These are phyloP conservation scores for Ceraceosorus bombacis DNA, from an alignment of 1,284 basidiomycete genomes.

Conservation along the genomic window DNA sequence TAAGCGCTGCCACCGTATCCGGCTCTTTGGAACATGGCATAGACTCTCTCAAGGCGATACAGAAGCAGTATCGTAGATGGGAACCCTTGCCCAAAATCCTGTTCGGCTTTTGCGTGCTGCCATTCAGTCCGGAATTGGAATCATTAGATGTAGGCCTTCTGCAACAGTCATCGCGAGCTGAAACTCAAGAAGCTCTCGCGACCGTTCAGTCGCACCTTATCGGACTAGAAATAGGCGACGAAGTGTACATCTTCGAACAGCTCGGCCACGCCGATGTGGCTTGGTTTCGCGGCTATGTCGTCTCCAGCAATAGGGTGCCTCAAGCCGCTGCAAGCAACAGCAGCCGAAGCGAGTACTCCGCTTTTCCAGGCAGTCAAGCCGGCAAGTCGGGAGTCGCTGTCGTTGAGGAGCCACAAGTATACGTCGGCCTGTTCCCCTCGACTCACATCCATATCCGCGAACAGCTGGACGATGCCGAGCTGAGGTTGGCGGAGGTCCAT, in stretches of 20 bases:
- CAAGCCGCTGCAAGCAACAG: slow-evolving; percentile 48
- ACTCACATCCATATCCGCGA: slow-evolving; percentile 83
- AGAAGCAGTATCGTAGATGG: slow-evolving; percentile 24
- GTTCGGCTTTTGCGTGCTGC: slow-evolving; percentile 36
- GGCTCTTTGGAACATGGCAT: too few relatives aligned
- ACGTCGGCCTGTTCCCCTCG: slow-evolving; percentile 90
- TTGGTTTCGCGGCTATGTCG: slow-evolving; percentile 62
- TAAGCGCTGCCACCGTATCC: too few relatives aligned
- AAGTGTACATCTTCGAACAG: slow-evolving; percentile 67
- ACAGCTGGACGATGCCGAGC: slow-evolving; percentile 78
- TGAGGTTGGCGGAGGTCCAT: slow-evolving; percentile 65
- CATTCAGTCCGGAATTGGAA: slow-evolving; percentile 36
- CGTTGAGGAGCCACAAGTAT: slow-evolving; percentile 62
- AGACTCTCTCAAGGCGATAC: too few relatives aligned
- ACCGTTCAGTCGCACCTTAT: slow-evolving; percentile 34
- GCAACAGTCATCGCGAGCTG: slow-evolving; percentile 14
- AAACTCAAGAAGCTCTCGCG: neutral
- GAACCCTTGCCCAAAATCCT: slow-evolving; percentile 39
- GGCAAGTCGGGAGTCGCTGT: slow-evolving; percentile 11
- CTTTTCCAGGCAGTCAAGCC: slow-evolving; percentile 20
- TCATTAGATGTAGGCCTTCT: slow-evolving; percentile 22
- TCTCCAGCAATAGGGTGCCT: slow-evolving; percentile 53
- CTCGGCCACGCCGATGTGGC: slow-evolving; percentile 32
- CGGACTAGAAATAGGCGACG: slow-evolving; percentile 65
- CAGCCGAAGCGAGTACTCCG: slow-evolving; percentile 33